A percentile compares a stretch with the other conserved stretches of the same genome.
Conservation (phyloP, 2,329 filamentous ascomycete species). For the Talaromyces sp. region DNA sequence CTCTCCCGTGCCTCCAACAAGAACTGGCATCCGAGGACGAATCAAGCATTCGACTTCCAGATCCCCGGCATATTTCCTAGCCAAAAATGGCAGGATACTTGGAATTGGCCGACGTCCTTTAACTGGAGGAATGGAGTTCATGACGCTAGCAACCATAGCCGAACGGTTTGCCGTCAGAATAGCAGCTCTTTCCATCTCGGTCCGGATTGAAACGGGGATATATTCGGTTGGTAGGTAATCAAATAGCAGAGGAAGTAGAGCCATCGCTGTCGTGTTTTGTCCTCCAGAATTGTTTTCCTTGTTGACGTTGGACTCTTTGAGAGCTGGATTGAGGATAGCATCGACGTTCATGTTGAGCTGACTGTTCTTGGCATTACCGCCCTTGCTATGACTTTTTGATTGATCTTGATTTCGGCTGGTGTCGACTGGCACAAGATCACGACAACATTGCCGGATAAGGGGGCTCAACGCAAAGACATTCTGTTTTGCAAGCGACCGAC, state of each 20-base stretch:
- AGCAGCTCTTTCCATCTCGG: slow-evolving; percentile 75
- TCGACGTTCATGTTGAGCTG: slow-evolving; percentile 60
- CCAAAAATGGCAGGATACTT: slow-evolving; percentile 77
- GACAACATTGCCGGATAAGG: slow-evolving; percentile 67
- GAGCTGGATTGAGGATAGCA: slow-evolving; percentile 59
- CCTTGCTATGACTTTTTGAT: slow-evolving; percentile 33
- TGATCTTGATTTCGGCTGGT: slow-evolving; percentile 28
- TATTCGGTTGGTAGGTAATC: slow-evolving; percentile 62
- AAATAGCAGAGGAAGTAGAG: slow-evolving; percentile 62
- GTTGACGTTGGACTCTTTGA: slow-evolving; percentile 26
- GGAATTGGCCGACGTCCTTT: slow-evolving; percentile 61
- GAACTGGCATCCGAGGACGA: slow-evolving; percentile 51
- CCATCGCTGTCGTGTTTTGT: slow-evolving; percentile 56
- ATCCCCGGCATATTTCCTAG: slow-evolving; percentile 61
- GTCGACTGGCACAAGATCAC: slow-evolving; percentile 62
- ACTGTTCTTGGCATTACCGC: slow-evolving; percentile 38
- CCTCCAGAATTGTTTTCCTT: slow-evolving; percentile 28
- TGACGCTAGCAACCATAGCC: slow-evolving; percentile 75
- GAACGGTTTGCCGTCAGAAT: slow-evolving; percentile 67
- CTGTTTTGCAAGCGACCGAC: slow-evolving; percentile 64
- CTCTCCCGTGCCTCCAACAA: slow-evolving; percentile 30
- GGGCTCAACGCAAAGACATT: slow-evolving; percentile 61
- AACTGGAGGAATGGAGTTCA: slow-evolving; percentile 69
- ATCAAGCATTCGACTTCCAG: slow-evolving; percentile 68
- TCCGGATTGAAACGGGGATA: slow-evolving; percentile 68